phyloP scores from a whole-genome alignment of 805 yeast species.

The Ascoidea rubescens region DNA sequence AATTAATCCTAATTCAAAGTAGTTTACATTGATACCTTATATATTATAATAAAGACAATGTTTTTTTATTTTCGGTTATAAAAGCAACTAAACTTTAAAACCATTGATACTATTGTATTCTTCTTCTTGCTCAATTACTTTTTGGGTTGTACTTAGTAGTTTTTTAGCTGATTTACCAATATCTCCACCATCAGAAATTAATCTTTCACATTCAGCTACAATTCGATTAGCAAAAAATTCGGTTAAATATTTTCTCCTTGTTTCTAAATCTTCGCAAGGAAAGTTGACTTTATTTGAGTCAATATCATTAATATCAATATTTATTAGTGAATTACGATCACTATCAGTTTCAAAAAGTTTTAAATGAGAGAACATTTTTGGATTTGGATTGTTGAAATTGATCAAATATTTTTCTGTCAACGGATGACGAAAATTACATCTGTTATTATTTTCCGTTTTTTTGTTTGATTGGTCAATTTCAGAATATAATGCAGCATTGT shows the following conservation, averaged over 20 bases:
- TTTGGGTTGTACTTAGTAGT: neutral
- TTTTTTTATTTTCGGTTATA: no score
- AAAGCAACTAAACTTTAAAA: no score
- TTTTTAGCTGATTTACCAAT: slow-evolving; percentile 36
- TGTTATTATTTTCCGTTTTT: neutral
- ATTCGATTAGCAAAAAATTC: slow-evolving; percentile 40
- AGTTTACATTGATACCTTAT: no score
- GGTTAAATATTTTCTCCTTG: slow-evolving; percentile 37
- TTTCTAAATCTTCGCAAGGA: slow-evolving; percentile 42
- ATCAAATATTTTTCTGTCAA: slow-evolving; percentile 11
- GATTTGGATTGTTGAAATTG: slow-evolving; percentile 22
- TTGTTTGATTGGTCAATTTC: neutral
- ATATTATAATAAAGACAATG: no score
- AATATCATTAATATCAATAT: neutral
- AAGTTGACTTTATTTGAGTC: neutral
- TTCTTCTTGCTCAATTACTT: slow-evolving; percentile 4
- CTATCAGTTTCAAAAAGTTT: neutral
- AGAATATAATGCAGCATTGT: slow-evolving; percentile 7
- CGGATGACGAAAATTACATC: neutral
- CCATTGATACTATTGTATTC: slow-evolving; percentile 8
- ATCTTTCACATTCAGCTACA: slow-evolving; percentile 37
- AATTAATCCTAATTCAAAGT: no score
- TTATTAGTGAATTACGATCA: neutral
- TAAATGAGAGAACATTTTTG: neutral
- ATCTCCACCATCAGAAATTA: slow-evolving; percentile 62